Evolutionary conservation across 1,284 basidiomycete genomes (phyloP).

Genomic region (Ustilago bromivora): DNA sequence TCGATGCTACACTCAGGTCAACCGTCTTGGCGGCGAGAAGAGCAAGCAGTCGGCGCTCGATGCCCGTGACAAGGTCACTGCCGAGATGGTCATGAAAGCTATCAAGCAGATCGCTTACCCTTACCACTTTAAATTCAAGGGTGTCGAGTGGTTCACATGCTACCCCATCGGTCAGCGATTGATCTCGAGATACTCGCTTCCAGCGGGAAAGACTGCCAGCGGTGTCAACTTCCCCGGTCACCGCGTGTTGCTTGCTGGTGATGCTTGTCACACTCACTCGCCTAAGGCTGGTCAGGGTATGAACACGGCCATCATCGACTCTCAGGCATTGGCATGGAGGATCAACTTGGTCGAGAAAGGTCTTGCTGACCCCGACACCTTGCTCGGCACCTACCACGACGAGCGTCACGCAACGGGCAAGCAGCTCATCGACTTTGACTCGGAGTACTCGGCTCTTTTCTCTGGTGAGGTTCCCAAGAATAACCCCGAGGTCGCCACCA

Average conservation of each 20-base stretch:
- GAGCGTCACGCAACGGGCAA: conserved; percentile 70
- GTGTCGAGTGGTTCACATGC: conserved; percentile 70
- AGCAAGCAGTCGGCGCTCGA: conserved; percentile 57
- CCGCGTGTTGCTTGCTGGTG: conserved; percentile 70
- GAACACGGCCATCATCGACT: conserved; percentile 72
- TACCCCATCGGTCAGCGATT: conserved; percentile 68
- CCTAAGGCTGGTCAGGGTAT: conserved; percentile 71
- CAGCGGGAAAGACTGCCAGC: conserved; percentile 36
- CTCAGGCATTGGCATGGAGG: conserved; percentile 71
- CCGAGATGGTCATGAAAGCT: conserved; percentile 69
- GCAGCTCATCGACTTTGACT: conserved; percentile 71
- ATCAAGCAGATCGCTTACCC: conserved; percentile 71
- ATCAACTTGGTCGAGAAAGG: conserved; percentile 71
- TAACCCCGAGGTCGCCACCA: conserved; percentile 58
- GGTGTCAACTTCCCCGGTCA: conserved; percentile 51
- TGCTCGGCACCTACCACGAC: conserved; percentile 70
- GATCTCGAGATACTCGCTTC: conserved; percentile 58
- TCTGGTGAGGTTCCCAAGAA: conserved; percentile 65
- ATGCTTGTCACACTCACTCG: conserved; percentile 71
- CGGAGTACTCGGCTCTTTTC: conserved; percentile 70
- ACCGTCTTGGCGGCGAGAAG: conserved; percentile 62
- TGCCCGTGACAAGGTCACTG: conserved; percentile 66
- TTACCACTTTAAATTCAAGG: conserved; percentile 70
- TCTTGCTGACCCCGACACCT: conserved; percentile 64
- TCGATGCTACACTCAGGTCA: conserved; percentile 69